Percentiles rank a stretch among this genome's conserved stretches.
phyloP scores from a whole-genome alignment of 2,329 filamentous ascomycete species.

The Hypoxylon sp. region DNA sequence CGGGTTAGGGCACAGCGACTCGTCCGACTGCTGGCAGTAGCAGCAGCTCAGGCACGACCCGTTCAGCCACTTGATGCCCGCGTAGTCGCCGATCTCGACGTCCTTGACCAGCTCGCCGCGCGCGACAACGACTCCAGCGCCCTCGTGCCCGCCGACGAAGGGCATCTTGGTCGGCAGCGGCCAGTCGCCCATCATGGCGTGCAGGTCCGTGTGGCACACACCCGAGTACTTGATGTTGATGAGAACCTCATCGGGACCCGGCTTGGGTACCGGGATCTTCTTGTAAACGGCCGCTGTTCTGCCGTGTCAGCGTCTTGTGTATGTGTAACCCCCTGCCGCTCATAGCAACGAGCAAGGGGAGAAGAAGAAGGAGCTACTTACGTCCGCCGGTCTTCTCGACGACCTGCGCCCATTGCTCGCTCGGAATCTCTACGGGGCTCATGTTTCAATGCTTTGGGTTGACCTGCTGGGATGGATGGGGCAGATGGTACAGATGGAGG shows the following conservation, averaged over 20 bases:
- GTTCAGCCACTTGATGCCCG: slow-evolving; percentile 93
- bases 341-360: not conserved
- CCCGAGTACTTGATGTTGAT: slow-evolving; percentile 90
- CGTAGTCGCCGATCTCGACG: slow-evolving; percentile 82
- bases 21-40: slow-evolving; percentile 82
- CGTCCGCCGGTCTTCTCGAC: slow-evolving; percentile 81
- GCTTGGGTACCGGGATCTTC: slow-evolving; percentile 81
- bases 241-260: slow-evolving; percentile 88
- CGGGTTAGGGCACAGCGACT: slow-evolving; percentile 80
- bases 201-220: slow-evolving; percentile 87
- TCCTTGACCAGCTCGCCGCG: slow-evolving; percentile 79
- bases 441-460: slow-evolving; percentile 46
- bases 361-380: slow-evolving; percentile 53
- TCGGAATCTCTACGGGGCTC: slow-evolving; percentile 67
- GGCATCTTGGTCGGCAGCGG: slow-evolving; percentile 83
- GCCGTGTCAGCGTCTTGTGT: slow-evolving; percentile 19
- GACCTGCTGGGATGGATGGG: not conserved
- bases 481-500: not conserved
- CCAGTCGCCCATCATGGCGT: slow-evolving; percentile 89
- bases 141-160: slow-evolving; percentile 81
- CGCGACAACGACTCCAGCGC: slow-evolving; percentile 84
- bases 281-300: slow-evolving; percentile 71
- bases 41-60: slow-evolving; percentile 83
- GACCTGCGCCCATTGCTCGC: slow-evolving; percentile 90
- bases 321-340: not conserved